These are phyloP conservation scores for Aspergillus sp. DNA, from an alignment of 2,329 filamentous ascomycete species.

Conservation along the genomic window DNA sequence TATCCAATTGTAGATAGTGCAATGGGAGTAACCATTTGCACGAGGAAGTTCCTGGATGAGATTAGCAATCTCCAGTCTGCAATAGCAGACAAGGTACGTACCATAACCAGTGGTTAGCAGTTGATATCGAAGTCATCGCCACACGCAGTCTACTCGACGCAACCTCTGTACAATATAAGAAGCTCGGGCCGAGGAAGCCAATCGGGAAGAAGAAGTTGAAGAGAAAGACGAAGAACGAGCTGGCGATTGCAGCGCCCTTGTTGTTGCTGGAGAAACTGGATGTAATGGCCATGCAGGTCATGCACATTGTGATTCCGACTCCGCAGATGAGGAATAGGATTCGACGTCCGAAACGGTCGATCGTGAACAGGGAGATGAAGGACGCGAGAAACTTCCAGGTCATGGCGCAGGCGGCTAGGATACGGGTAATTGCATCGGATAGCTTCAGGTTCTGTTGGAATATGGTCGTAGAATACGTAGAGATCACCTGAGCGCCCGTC, in stretches of 20 bases:
- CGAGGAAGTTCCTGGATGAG: constrained; percentile 1
- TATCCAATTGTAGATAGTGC: constrained; percentile 4
- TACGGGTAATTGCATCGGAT: background rate
- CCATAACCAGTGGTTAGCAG: constrained; percentile 10
- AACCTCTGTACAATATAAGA: constrained; percentile 11
- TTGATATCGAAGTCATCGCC: background rate
- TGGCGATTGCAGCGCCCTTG: background rate
- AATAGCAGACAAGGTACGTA: background rate
- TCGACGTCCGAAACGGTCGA: constrained; percentile 14
- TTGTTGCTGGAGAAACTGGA: constrained; percentile 2
- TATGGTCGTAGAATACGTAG: constrained; percentile 38
- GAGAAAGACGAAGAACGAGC: constrained; percentile 5
- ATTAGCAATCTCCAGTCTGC: background rate
- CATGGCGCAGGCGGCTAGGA: constrained; percentile 9
- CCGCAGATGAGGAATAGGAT: constrained; percentile 10
- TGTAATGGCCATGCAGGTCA: constrained; percentile 13
- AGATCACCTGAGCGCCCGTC: constrained; percentile 31
- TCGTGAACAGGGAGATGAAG: constrained; percentile 8
- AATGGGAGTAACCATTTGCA: constrained; percentile 8
- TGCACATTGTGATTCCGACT: constrained; percentile 8
- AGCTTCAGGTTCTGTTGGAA: constrained; percentile 11
- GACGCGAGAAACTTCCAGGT: constrained; percentile 13
- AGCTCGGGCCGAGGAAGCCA: constrained; percentile 3
- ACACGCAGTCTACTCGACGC: background rate
- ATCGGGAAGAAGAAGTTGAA: constrained; percentile 10